phyloP scores from a whole-genome alignment of 2,329 filamentous ascomycete species.

The Scopulariopsis brevicaulis region DNA sequence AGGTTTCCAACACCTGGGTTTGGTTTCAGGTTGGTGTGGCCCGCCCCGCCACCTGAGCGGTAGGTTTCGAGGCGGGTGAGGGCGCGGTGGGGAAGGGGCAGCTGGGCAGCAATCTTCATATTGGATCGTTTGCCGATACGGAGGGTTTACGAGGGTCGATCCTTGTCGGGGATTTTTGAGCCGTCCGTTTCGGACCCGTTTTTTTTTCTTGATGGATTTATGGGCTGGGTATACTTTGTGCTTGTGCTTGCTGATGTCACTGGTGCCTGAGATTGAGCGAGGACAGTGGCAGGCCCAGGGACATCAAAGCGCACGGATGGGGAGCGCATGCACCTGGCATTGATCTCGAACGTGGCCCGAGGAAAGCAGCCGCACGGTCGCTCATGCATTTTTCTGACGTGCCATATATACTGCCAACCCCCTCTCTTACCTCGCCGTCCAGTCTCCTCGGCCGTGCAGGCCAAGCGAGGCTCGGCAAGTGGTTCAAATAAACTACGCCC shows the following conservation, averaged over 20 bases:
- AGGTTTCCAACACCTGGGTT: conserved; percentile 1
- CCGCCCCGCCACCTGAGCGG: conserved; percentile 5
- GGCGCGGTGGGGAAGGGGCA: background rate
- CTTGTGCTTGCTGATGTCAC: too few species aligned
- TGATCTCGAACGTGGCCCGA: too few species aligned
- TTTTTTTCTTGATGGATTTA: background rate
- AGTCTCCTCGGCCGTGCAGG: background rate
- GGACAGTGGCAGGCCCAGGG: too few species aligned
- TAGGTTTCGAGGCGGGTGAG: background rate
- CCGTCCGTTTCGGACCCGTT: background rate
- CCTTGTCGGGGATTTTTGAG: too few species aligned
- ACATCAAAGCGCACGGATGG: background rate
- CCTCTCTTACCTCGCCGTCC: background rate
- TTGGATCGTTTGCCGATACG: too few species aligned
- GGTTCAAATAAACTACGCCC: background rate
- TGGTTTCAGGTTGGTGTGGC: conserved; percentile 4
- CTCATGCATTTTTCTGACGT: background rate
- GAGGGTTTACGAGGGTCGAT: too few species aligned
- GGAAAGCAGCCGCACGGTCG: background rate
- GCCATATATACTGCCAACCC: background rate
- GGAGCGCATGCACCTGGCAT: background rate
- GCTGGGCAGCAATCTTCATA: background rate
- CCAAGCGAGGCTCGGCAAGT: background rate
- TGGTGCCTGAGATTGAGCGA: too few species aligned
- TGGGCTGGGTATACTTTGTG: too few species aligned